A percentile compares a stretch with the other conserved stretches of the same genome.
Conservation (phyloP, 768 basidiomycete species). For the Piloderma croceum region DNA sequence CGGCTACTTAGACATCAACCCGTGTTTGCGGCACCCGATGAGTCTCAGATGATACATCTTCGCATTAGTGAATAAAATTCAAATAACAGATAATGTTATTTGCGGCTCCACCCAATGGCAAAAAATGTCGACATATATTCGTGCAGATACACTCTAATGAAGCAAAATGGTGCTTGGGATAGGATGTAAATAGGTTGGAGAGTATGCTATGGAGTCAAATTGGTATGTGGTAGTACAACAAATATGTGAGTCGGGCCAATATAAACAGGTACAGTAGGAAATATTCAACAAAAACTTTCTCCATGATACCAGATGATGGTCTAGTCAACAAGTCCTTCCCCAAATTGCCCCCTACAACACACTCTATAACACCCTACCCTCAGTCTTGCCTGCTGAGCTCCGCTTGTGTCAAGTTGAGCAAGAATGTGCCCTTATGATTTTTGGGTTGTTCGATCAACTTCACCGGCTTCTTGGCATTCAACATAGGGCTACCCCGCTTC, state of each 20-base stretch:
- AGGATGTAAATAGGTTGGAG: slow-evolving; percentile 1
- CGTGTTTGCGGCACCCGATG: no score
- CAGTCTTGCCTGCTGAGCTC: slow-evolving; percentile 70
- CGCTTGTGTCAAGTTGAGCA: slow-evolving; percentile 77
- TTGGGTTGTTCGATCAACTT: slow-evolving; percentile 80
- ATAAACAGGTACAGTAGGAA: no score
- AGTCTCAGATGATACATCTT: no score
- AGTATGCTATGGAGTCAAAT: background rate
- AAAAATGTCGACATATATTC: slow-evolving; percentile 1
- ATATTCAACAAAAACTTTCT: no score
- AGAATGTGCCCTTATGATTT: slow-evolving; percentile 62
- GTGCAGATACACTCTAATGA: slow-evolving; percentile 1
- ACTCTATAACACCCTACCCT: slow-evolving; percentile 9
- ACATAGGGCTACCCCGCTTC: slow-evolving; percentile 20
- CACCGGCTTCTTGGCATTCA: slow-evolving; percentile 41
- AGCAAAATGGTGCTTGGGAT: background rate
- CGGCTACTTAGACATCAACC: no score
- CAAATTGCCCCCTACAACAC: no score
- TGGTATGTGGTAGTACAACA: slow-evolving; percentile 2
- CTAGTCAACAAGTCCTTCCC: no score
- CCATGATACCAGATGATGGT: no score
- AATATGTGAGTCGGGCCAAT: no score
- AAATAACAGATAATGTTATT: background rate
- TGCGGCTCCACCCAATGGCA: background rate
- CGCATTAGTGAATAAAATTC: no score